Percentiles rank a stretch among this genome's conserved stretches.
phyloP scores from a whole-genome alignment of 768 basidiomycete species.

The Asterophora parasitica region DNA sequence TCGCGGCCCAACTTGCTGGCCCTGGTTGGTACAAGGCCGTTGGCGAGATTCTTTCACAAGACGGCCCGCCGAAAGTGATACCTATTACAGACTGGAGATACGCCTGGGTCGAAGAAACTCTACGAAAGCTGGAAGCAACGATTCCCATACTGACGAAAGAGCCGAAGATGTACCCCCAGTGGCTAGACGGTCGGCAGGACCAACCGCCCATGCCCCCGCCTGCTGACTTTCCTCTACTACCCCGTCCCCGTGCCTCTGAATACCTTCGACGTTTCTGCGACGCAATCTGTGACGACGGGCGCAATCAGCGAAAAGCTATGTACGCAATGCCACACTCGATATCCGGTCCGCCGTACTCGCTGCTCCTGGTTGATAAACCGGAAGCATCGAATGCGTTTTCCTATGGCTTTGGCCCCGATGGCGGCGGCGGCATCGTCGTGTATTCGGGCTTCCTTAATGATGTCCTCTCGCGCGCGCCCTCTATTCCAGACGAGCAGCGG shows the following conservation, averaged over 20 bases:
- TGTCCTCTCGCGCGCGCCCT: constrained; percentile 53
- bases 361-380: constrained; percentile 85
- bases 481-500: constrained; percentile 15
- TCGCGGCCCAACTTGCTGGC: constrained; percentile 77
- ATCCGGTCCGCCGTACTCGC: constrained; percentile 82
- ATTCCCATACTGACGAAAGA: constrained; percentile 67
- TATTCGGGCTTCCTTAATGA: constrained; percentile 93
- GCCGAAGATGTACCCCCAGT: constrained; percentile 46
- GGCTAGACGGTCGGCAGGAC: constrained; percentile 47
- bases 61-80: constrained; percentile 60
- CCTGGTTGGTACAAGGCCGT: constrained; percentile 86
- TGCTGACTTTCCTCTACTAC: constrained; percentile 74
- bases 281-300: constrained; percentile 35
- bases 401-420: constrained; percentile 91
- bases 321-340: constrained; percentile 49
- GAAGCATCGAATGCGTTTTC: constrained; percentile 88
- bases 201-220: constrained; percentile 73
- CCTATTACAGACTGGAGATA: constrained; percentile 85
- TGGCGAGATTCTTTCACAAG: constrained; percentile 65
- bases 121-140: constrained; percentile 71
- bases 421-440: constrained; percentile 89
- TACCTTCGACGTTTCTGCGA: constrained; percentile 57
- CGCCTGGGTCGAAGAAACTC: constrained; percentile 76
- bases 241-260: constrained; percentile 76
- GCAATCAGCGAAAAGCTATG: constrained; percentile 26